Conservation (phyloP, 2,329 filamentous ascomycete species). For the Drechslerella dactyloides region DNA sequence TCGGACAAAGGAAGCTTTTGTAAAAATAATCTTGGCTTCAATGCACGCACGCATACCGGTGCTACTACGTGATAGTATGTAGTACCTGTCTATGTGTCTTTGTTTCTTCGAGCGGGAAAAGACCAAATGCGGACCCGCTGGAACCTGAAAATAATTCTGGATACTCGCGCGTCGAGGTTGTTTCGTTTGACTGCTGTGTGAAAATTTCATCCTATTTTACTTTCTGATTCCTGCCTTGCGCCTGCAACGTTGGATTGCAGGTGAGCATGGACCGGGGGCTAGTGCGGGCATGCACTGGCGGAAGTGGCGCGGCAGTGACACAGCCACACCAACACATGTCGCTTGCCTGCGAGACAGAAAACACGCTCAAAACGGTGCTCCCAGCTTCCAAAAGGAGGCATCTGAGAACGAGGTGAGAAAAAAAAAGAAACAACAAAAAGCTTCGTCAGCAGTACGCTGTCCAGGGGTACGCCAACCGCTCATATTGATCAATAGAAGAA, state of each 20-base stretch:
- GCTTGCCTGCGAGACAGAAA: background rate
- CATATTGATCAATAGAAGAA: no score
- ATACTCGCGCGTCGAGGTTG: no score
- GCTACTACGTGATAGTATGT: background rate
- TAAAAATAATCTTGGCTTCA: background rate
- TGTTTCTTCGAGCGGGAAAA: background rate
- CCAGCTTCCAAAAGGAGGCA: no score
- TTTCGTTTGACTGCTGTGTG: no score
- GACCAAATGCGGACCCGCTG: background rate
- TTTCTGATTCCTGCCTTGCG: no score
- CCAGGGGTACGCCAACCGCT: no score
- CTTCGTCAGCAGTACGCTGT: no score
- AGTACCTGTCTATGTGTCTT: background rate
- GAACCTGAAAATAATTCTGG: no score
- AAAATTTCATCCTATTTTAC: no score
- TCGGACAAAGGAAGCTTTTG: background rate
- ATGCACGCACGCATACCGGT: no score
- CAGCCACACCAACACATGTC: constrained; percentile 48
- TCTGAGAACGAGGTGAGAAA: no score
- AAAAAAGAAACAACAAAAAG: background rate
- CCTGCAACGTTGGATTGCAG: background rate
- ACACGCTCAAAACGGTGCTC: constrained; percentile 12
- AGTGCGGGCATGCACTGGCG: no score
- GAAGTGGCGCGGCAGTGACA: constrained; percentile 27
- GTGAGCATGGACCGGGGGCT: constrained; percentile 1